Conservation (phyloP, 345 rosid species). For the Limnanthes douglasii region DNA sequence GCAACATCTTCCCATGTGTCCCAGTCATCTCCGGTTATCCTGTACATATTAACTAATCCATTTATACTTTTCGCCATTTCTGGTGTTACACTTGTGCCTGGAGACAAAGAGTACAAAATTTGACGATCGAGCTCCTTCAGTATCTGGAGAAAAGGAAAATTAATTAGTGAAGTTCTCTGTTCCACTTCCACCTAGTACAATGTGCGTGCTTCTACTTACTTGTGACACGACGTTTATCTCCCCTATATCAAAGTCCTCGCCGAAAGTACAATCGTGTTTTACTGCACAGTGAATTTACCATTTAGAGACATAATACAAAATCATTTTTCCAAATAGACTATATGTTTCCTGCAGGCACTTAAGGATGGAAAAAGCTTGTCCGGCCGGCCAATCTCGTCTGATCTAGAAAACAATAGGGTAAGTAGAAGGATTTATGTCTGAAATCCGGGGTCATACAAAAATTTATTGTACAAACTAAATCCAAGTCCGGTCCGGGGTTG, state of each 20-base stretch:
- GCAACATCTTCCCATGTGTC: conserved; percentile 76
- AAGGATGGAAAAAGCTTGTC: no score
- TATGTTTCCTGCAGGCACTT: no score
- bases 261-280: conserved; percentile 79
- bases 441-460: no score
- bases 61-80: conserved; percentile 59
- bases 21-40: conserved; percentile 95
- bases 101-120: conserved; percentile 74
- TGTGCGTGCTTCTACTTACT: conserved; percentile 30
- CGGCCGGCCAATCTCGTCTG: no score
- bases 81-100: conserved; percentile 80
- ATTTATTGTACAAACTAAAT: no score
- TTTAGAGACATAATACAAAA: no score
- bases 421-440: no score
- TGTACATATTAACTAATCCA: conserved; percentile 64
- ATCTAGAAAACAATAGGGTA: no score
- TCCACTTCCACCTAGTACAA: no score
- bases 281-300: conserved; percentile 27
- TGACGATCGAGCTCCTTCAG: conserved; percentile 54
- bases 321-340: no score
- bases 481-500: no score
- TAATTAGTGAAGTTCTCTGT: no score
- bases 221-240: conserved; percentile 59
- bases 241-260: conserved; percentile 52
- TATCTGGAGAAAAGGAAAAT: conserved; percentile 31